Evolutionary conservation across 2,329 filamentous ascomycete genomes (phyloP), one percentile per base, ranked within the genome.

Genomic region (Oidium heveae): DNA sequence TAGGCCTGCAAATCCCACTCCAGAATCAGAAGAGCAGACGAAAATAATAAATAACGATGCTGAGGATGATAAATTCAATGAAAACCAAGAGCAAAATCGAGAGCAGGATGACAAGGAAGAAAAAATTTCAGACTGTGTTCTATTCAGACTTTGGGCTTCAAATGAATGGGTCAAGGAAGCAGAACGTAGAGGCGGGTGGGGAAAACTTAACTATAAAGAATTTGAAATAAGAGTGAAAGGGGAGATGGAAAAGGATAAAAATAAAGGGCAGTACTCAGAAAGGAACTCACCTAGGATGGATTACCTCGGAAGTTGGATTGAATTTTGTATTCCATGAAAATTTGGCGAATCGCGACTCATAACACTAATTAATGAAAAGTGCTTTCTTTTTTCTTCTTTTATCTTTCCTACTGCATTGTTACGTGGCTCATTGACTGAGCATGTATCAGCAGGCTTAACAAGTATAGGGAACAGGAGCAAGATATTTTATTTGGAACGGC

Each of bases 221-320:
- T 93, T 96, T 67, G 80, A 85, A 62, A 70, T 71, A 41, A 80
- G 82, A 52, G 86, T 91, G 69, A 77, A 79, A 60, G 72, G 72
- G 39, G 56, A 57, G 18, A 41, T 58, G 4, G 59, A 53, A 50
- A 76, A 80, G 59, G 76, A 77, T 24, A 69, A 71, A 32, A 74
- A 73, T 15, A 77, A 79, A 63, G 70, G 81, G 32, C 16, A 37
- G n/a, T 18, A 28, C 13, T 16, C 28, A 9, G 49, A 52, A 36
- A 36, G 32, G 9, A 34, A 34, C 2, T 2, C 49, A n/a, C 13
- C 32, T 18, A 36, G 49, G 54, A 72, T 88, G 57, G 84, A 85
- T 60, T 89, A 94, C 66, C 72, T 95, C 50, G 85, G 85, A 57
- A 85, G 79, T 62, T 96, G 89, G 89, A 85, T 95, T 66, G 88